phyloP scores from a whole-genome alignment of 23 red algal species.

The Gracilariopsis chorda region DNA sequence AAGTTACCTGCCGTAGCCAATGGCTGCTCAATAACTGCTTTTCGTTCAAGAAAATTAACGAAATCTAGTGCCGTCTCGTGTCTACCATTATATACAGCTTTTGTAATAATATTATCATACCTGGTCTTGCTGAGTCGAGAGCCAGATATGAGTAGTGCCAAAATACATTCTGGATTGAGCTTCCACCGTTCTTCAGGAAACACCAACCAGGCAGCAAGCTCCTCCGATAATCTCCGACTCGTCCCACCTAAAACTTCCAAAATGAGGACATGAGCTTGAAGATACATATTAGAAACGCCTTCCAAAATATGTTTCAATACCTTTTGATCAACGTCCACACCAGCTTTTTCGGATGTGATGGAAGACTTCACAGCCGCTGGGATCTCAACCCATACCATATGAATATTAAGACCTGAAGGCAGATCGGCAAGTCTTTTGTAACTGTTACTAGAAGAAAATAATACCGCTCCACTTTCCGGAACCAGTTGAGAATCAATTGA shows the following conservation, averaged over 20 bases:
- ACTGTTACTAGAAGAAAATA: not conserved
- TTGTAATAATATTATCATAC: slow-evolving; percentile 59
- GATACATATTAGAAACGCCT: slow-evolving; percentile 39
- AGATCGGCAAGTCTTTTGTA: not conserved
- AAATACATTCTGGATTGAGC: slow-evolving; percentile 37
- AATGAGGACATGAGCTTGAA: slow-evolving; percentile 65
- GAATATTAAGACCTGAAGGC: slow-evolving; percentile 32
- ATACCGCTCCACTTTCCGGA: not conserved
- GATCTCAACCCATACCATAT: slow-evolving; percentile 41
- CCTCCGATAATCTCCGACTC: slow-evolving; percentile 37
- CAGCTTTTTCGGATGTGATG: slow-evolving; percentile 56
- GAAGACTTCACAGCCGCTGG: slow-evolving; percentile 47
- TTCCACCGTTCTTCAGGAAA: slow-evolving; percentile 47
- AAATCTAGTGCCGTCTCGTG: slow-evolving; percentile 62
- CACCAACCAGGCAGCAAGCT: slow-evolving; percentile 69
- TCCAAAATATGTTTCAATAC: slow-evolving; percentile 72
- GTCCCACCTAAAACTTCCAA: slow-evolving; percentile 44
- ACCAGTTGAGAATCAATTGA: slow-evolving; percentile 19
- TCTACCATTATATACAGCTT: slow-evolving; percentile 58
- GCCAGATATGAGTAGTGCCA: slow-evolving; percentile 35
- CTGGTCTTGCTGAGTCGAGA: slow-evolving; percentile 30
- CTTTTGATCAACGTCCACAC: slow-evolving; percentile 66
- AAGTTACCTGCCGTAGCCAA: slow-evolving; percentile 57
- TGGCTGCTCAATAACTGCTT: slow-evolving; percentile 44
- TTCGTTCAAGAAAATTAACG: slow-evolving; percentile 45